Conservation (phyloP, 2,329 filamentous ascomycete genomes). For the Talaromyces marneffei region DNA sequence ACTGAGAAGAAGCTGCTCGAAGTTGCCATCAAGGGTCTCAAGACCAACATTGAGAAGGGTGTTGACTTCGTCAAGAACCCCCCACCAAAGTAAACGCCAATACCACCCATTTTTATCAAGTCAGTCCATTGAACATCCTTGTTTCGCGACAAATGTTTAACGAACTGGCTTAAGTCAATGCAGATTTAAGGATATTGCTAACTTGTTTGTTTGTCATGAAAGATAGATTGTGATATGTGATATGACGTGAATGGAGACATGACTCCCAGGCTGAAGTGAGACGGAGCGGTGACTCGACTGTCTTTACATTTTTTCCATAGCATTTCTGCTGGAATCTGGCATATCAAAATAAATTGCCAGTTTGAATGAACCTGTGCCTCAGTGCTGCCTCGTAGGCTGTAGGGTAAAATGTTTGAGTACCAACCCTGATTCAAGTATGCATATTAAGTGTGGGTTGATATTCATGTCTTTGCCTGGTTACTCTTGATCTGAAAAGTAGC, state of each 20-base stretch:
- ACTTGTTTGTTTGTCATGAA: constrained; percentile 30
- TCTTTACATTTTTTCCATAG: constrained; percentile 8
- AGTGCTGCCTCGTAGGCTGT: constrained; percentile 10
- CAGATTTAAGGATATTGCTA: constrained; percentile 24
- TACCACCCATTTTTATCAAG: constrained; percentile 9
- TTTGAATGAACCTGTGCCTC: constrained; percentile 15
- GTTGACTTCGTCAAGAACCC: constrained; percentile 82
- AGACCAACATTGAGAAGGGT: constrained; percentile 92
- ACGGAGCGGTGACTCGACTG: constrained; percentile 7
- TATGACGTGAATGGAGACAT: constrained; percentile 13
- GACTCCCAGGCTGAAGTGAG: constrained; percentile 1
- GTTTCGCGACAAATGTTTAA: constrained; percentile 9
- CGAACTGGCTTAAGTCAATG: constrained; percentile 13
- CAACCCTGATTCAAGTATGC: background rate
- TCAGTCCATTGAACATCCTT: constrained; percentile 20
- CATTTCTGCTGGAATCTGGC: constrained; percentile 2
- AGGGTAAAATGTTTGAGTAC: background rate
- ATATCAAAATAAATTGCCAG: constrained; percentile 14
- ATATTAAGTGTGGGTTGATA: background rate
- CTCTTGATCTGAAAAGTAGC: constrained; percentile 97
- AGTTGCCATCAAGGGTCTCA: constrained; percentile 68
- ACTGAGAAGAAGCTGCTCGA: constrained; percentile 85
- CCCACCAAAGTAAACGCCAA: constrained; percentile 71
- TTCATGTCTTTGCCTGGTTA: constrained; percentile 59
- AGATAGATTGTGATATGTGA: constrained; percentile 43